A percentile compares a stretch with the other conserved stretches of the same genome.
Conservation (phyloP, 768 basidiomycete genomes). For the Kwoniella heveanensis region DNA sequence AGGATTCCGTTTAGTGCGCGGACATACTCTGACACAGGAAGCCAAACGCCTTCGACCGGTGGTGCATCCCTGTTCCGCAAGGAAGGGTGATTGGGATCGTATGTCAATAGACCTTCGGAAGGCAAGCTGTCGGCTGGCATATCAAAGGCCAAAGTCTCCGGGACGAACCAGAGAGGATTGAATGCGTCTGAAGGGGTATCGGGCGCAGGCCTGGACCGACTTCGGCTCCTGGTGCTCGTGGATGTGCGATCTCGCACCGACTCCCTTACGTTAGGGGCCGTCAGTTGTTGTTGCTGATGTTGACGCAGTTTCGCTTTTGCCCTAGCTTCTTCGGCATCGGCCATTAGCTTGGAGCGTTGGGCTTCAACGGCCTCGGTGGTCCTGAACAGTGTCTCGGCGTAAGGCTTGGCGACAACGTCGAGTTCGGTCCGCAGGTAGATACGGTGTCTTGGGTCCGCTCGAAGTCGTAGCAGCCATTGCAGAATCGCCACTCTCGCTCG, state of each 20-base stretch:
- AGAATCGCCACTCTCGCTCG: slow-evolving; percentile 71
- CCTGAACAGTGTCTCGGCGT: slow-evolving; percentile 65
- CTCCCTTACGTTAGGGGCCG: slow-evolving; percentile 1
- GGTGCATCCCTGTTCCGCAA: slow-evolving; percentile 39
- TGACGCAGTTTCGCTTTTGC: slow-evolving; percentile 17
- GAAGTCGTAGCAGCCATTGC: slow-evolving; percentile 82
- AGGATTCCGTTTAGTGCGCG: slow-evolving; percentile 66
- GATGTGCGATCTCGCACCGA: slow-evolving; percentile 22
- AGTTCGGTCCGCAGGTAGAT: slow-evolving; percentile 69
- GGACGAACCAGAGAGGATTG: slow-evolving; percentile 61
- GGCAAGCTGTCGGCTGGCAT: slow-evolving; percentile 61
- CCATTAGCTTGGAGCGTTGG: slow-evolving; percentile 16
- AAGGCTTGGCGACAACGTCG: slow-evolving; percentile 59
- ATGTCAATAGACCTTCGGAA: slow-evolving; percentile 57
- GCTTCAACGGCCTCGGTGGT: slow-evolving; percentile 42
- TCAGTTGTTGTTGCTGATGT: slow-evolving; percentile 5
- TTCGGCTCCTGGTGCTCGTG: slow-evolving; percentile 46
- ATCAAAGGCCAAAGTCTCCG: slow-evolving; percentile 49
- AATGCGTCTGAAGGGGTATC: slow-evolving; percentile 55
- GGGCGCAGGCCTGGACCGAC: slow-evolving; percentile 46
- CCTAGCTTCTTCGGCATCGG: slow-evolving; percentile 24
- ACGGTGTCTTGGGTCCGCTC: slow-evolving; percentile 86
- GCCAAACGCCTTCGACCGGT: slow-evolving; percentile 55
- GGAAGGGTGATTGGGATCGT: slow-evolving; percentile 53
- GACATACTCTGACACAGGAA: slow-evolving; percentile 79